phyloP scores from a whole-genome alignment of 2,329 filamentous ascomycete species.

The Alternaria ethzedia region DNA sequence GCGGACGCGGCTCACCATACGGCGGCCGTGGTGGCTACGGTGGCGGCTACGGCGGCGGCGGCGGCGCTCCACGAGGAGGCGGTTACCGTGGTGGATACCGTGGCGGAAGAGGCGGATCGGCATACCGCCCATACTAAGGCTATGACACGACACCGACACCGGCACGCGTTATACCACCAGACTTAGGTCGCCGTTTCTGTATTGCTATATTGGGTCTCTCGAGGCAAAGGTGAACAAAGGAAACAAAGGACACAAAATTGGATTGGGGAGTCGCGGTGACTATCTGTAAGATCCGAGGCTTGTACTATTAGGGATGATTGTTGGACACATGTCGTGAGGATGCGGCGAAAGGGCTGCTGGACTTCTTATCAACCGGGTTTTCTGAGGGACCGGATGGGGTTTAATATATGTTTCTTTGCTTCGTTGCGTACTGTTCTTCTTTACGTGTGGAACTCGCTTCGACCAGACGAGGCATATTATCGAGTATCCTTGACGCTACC shows the following conservation, averaged over 20 bases:
- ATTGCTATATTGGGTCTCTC: not conserved
- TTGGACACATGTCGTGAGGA: slow-evolving; percentile 1
- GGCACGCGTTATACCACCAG: not conserved
- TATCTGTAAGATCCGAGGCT: slow-evolving; percentile 3
- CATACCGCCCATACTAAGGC: slow-evolving; percentile 27
- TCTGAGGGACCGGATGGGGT: slow-evolving; percentile 1
- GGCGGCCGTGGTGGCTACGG: slow-evolving; percentile 41
- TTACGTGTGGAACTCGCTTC: not conserved
- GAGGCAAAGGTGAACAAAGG: not conserved
- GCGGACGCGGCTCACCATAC: slow-evolving; percentile 61
- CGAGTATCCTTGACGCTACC: no score
- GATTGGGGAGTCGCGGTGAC: slow-evolving; percentile 9
- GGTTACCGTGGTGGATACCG: slow-evolving; percentile 51
- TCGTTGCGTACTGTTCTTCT: not conserved
- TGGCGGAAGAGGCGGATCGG: slow-evolving; percentile 32
- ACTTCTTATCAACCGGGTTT: not conserved
- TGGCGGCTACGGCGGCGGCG: slow-evolving; percentile 40
- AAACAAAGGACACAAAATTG: slow-evolving; percentile 8
- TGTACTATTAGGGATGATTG: slow-evolving; percentile 11
- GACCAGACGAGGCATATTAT: no score
- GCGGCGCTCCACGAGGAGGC: slow-evolving; percentile 49
- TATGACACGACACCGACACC: not conserved
- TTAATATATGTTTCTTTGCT: slow-evolving; percentile 9
- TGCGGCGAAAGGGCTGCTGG: not conserved
- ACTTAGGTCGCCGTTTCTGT: slow-evolving; percentile 3